Percentiles rank a stretch among this genome's conserved stretches.
phyloP scores from a whole-genome alignment of 352 stramenopile genomes.

The Phytophthora lateralis region DNA sequence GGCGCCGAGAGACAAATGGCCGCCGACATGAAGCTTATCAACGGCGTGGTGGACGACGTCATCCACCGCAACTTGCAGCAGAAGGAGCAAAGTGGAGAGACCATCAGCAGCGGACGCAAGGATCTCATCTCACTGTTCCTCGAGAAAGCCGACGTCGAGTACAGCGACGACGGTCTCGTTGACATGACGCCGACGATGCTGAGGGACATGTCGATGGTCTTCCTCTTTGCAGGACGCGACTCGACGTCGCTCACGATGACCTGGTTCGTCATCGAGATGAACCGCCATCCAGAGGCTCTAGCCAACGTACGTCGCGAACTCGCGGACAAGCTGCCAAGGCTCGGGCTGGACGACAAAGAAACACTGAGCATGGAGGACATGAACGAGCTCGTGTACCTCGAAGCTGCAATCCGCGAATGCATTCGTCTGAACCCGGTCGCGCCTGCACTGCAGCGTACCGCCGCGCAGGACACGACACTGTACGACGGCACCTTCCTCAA shows the following conservation, averaged over 20 bases:
- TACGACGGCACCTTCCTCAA: conserved; percentile 70
- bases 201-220: conserved; percentile 76
- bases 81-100: conserved; percentile 20
- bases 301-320: conserved; percentile 46
- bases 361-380: conserved; percentile 42
- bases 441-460: conserved; percentile 44
- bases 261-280: conserved; percentile 84
- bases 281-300: conserved; percentile 50
- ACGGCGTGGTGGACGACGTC: conserved; percentile 30
- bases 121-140: conserved; percentile 58
- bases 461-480: conserved; percentile 56
- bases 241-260: conserved; percentile 74
- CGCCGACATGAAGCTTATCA: conserved; percentile 33
- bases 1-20: conserved; percentile 33
- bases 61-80: conserved; percentile 23
- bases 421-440: conserved; percentile 52
- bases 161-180: conserved; percentile 11
- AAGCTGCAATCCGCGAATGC: conserved; percentile 52
- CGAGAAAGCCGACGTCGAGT: conserved; percentile 20
- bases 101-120: conserved; percentile 15
- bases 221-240: conserved; percentile 78
- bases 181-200: conserved; percentile 43
- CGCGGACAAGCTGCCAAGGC: conserved; percentile 47
- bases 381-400: conserved; percentile 46
- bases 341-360: conserved; percentile 19